phyloP scores from a whole-genome alignment of 1,284 basidiomycete genomes.

The Cerrena zonata region DNA sequence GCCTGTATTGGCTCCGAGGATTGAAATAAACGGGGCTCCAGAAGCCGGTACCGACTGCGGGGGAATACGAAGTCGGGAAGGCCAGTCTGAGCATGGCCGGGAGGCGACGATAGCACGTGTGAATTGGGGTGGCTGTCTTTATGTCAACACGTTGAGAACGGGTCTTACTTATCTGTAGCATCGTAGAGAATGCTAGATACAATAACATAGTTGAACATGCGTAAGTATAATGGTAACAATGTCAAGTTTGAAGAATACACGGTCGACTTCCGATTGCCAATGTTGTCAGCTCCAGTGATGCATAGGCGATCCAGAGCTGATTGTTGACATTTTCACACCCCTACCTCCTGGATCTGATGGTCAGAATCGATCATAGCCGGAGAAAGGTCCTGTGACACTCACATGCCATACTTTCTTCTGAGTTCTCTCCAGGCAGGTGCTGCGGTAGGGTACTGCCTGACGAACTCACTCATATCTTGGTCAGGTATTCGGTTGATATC shows the following conservation, averaged over 20 bases:
- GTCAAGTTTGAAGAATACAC: no score
- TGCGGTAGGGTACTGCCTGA: slow-evolving; percentile 45
- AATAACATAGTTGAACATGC: no score
- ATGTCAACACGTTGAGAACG: not conserved
- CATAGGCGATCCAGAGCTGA: not conserved
- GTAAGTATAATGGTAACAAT: no score
- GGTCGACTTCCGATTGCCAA: no score
- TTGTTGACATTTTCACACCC: not conserved
- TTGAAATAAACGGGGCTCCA: not conserved
- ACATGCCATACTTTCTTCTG: slow-evolving; percentile 60
- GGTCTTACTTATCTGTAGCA: not conserved
- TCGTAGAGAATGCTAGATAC: not conserved
- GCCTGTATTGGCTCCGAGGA: not conserved
- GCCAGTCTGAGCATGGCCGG: not conserved
- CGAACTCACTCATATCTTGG: slow-evolving; percentile 72
- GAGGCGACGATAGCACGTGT: not conserved
- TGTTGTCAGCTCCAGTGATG: no score
- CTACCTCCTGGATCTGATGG: slow-evolving; percentile 2
- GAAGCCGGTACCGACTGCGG: not conserved
- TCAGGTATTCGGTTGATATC: slow-evolving; percentile 78
- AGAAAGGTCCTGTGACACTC: slow-evolving; percentile 12
- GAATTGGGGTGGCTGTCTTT: not conserved
- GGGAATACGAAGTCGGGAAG: not conserved
- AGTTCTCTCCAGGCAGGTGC: slow-evolving; percentile 65
- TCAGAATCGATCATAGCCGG: not conserved